A percentile compares a stretch with the other conserved stretches of the same genome.
Evolutionary conservation across 75 land plant species (phyloP).

Genomic region (Pseudotsuga menziesii): DNA sequence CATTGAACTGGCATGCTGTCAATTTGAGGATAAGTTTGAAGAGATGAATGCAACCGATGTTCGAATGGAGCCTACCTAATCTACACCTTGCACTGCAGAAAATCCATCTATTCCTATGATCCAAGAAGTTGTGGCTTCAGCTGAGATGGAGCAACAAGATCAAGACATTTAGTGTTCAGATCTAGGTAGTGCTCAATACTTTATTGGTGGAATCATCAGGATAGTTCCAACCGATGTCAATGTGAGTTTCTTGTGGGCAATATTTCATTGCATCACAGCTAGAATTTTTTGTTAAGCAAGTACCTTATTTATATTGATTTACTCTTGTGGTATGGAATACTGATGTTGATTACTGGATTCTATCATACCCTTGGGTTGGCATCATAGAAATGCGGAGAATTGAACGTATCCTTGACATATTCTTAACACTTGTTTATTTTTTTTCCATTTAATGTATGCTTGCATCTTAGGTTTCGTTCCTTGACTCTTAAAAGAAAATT

Average conservation of each 20-base stretch:
- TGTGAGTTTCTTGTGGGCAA: constrained; percentile 31
- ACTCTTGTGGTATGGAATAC: constrained; percentile 25
- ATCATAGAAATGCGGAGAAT: constrained; percentile 66
- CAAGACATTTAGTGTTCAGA: constrained; percentile 30
- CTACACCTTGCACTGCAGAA: constrained; percentile 19
- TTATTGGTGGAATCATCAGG: constrained; percentile 76
- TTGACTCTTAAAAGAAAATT: constrained; percentile 9
- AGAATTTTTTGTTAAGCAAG: not conserved
- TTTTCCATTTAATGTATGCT: not conserved
- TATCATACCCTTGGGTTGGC: constrained; percentile 48
- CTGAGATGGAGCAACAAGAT: constrained; percentile 21
- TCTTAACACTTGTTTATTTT: not conserved
- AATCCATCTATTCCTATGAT: constrained; percentile 11
- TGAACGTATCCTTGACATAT: constrained; percentile 54
- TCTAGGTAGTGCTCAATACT: constrained; percentile 42
- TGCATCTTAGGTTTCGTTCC: not conserved
- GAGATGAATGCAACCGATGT: constrained; percentile 50
- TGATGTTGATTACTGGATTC: constrained; percentile 68
- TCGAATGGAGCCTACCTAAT: constrained; percentile 24
- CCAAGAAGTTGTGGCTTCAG: constrained; percentile 18
- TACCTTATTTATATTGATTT: not conserved
- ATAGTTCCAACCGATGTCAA: constrained; percentile 63
- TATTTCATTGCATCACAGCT: not conserved
- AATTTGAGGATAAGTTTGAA: constrained; percentile 91
- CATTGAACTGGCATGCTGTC: constrained; percentile 32